These are phyloP conservation scores for Dactylellina leptospora DNA, from an alignment of 2,329 filamentous ascomycete species.

Conservation along the genomic window DNA sequence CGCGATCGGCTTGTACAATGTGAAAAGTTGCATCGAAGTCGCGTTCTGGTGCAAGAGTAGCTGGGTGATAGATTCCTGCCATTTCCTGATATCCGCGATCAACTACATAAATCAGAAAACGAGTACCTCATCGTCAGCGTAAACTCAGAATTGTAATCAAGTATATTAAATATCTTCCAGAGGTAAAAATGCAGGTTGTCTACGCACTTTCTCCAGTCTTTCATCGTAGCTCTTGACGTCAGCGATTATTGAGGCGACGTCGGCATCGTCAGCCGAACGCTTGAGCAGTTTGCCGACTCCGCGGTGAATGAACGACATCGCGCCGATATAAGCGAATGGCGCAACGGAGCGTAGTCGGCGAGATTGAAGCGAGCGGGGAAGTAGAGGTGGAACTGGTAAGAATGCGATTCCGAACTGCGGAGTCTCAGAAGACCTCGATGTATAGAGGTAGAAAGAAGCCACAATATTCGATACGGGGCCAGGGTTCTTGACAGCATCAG, in stretches of 20 bases:
- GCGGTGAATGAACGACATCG: slow-evolving; percentile 39
- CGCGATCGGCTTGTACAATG: slow-evolving; percentile 34
- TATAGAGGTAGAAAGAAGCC: slow-evolving; percentile 21
- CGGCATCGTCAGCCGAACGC: slow-evolving; percentile 46
- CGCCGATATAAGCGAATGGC: not conserved
- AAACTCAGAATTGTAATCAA: not conserved
- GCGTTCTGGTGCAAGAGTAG: slow-evolving; percentile 49
- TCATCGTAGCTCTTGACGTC: slow-evolving; percentile 52
- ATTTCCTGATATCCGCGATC: slow-evolving; percentile 38
- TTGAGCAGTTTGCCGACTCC: slow-evolving; percentile 48
- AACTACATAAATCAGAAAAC: slow-evolving; percentile 19
- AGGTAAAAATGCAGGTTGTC: not conserved
- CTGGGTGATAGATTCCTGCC: slow-evolving; percentile 29
- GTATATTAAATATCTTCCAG: no score
- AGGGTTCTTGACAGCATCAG: not conserved
- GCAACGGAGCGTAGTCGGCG: not conserved
- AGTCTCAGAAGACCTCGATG: not conserved
- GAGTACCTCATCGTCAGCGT: not conserved
- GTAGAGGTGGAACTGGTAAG: slow-evolving; percentile 1
- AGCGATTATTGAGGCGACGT: slow-evolving; percentile 44
- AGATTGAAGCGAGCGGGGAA: not conserved
- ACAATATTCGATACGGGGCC: slow-evolving; percentile 21
- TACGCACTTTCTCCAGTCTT: slow-evolving; percentile 36
- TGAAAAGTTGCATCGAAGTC: slow-evolving; percentile 20
- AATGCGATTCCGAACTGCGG: slow-evolving; percentile 44